These are phyloP conservation scores for Orbilia blumenaviensis DNA, from an alignment of 2,329 filamentous ascomycete species.

Conservation along the genomic window DNA sequence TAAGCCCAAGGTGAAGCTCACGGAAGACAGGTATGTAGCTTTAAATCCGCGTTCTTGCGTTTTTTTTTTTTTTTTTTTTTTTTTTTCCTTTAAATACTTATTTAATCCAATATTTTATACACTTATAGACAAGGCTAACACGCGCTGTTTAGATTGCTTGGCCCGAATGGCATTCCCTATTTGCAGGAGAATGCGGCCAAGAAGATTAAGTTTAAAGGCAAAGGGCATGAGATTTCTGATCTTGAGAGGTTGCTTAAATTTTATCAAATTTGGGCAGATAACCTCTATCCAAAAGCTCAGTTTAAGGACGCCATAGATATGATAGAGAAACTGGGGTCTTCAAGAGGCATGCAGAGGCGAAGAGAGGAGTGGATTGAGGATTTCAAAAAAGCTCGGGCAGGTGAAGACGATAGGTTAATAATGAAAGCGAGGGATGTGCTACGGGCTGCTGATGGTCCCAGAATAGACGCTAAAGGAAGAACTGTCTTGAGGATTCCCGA, in stretches of 20 bases:
- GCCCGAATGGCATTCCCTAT: conserved; percentile 82
- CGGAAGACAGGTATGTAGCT: conserved; percentile 79
- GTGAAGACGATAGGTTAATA: conserved; percentile 55
- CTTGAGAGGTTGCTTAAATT: conserved; percentile 81
- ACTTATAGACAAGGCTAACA: not conserved
- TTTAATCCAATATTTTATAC: too few species aligned
- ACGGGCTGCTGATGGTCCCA: conserved; percentile 54
- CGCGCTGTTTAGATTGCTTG: conserved; percentile 72
- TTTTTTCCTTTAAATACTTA: not conserved
- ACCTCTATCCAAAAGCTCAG: conserved; percentile 91
- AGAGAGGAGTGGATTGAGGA: conserved; percentile 56
- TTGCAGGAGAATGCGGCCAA: conserved; percentile 76
- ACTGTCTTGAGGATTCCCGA: conserved; percentile 62
- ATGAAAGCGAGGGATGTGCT: conserved; percentile 21
- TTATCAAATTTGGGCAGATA: conserved; percentile 97
- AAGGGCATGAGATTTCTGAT: conserved; percentile 87
- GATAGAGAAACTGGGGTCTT: conserved; percentile 92
- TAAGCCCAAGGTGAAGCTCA: conserved; percentile 82
- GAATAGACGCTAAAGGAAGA: conserved; percentile 52
- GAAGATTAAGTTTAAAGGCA: conserved; percentile 83
- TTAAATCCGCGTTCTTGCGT: too few species aligned
- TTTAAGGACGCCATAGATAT: conserved; percentile 89
- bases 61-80: not conserved
- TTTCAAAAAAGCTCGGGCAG: conserved; percentile 58
- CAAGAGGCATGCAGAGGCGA: conserved; percentile 68